Evolutionary conservation across 192 early-diverging fungal species (phyloP).

Genomic region (Backusella liffmaniae): DNA sequence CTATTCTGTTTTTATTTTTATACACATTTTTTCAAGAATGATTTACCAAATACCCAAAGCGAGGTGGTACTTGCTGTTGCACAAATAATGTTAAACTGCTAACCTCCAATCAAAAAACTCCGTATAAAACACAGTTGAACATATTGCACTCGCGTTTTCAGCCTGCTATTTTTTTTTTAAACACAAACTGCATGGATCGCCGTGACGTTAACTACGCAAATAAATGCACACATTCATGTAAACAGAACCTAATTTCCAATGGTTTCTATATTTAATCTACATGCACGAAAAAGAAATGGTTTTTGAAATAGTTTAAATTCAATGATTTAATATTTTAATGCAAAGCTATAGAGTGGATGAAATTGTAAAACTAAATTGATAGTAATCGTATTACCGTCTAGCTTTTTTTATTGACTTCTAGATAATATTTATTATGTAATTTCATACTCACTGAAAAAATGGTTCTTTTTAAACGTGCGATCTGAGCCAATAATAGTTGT

Average conservation of each 20-base stretch:
- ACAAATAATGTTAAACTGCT: not conserved
- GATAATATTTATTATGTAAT: not conserved
- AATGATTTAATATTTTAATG: not conserved
- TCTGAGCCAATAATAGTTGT: not conserved
- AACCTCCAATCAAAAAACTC: not conserved
- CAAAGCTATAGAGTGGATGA: not conserved
- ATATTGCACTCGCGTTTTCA: not conserved
- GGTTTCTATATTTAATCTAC: not conserved
- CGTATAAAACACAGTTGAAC: not conserved
- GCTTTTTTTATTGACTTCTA: not conserved
- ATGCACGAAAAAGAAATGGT: not conserved
- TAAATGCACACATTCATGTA: not conserved
- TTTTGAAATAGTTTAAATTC: not conserved
- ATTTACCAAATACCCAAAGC: not conserved
- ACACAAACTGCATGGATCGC: not conserved
- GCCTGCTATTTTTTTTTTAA: not conserved
- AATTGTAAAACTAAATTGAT: not conserved
- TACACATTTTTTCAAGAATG: conserved; percentile 3
- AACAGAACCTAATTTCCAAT: not conserved
- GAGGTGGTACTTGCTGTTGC: not conserved
- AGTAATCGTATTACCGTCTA: not conserved
- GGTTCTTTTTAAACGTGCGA: not conserved
- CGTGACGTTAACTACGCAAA: not conserved
- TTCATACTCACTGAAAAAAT: not conserved
- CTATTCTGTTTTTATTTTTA: not conserved